Conservation (phyloP, 2,329 filamentous ascomycete genomes). For the Plenodomus tracheiphilus region DNA sequence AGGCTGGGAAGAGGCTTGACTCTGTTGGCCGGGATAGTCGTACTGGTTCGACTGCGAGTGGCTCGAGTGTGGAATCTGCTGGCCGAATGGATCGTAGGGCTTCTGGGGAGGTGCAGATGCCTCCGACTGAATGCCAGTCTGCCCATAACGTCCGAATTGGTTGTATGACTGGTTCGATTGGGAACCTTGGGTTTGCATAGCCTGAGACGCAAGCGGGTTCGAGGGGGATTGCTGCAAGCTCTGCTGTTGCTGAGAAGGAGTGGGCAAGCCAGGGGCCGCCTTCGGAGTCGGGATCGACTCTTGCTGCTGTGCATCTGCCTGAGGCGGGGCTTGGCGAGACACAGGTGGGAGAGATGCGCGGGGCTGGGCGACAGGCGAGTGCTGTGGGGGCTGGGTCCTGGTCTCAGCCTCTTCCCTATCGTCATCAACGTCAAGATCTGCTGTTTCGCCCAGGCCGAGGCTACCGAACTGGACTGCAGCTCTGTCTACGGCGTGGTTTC, state of each 20-base stretch:
- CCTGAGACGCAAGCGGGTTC: conserved; percentile 57
- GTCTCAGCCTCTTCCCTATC: conserved; percentile 96
- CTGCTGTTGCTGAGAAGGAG: conserved; percentile 47
- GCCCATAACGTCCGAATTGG: conserved; percentile 72
- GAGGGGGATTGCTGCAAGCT: conserved; percentile 48
- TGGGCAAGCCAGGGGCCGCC: conserved; percentile 63
- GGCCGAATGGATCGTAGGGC: conserved; percentile 82
- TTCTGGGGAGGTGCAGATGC: conserved; percentile 69
- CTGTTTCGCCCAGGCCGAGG: conserved; percentile 76
- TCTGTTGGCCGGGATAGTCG: conserved; percentile 54
- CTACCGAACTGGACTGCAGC: conserved; percentile 95
- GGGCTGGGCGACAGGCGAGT: conserved; percentile 85
- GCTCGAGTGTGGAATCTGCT: conserved; percentile 62
- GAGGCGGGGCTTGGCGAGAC: conserved; percentile 48
- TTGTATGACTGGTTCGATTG: conserved; percentile 55
- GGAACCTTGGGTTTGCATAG: conserved; percentile 55
- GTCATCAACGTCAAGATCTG: conserved; percentile 81
- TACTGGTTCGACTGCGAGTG: conserved; percentile 44
- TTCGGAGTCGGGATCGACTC: conserved; percentile 56
- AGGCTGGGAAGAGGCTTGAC: conserved; percentile 63
- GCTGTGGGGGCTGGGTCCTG: conserved; percentile 86
- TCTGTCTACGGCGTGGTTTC: conserved; percentile 91
- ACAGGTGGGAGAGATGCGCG: conserved; percentile 84
- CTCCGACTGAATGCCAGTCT: conserved; percentile 63
- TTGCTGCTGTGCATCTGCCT: conserved; percentile 46